phyloP scores from a whole-genome alignment of 2,329 filamentous ascomycete species.

The Plenodomus biglobosus region DNA sequence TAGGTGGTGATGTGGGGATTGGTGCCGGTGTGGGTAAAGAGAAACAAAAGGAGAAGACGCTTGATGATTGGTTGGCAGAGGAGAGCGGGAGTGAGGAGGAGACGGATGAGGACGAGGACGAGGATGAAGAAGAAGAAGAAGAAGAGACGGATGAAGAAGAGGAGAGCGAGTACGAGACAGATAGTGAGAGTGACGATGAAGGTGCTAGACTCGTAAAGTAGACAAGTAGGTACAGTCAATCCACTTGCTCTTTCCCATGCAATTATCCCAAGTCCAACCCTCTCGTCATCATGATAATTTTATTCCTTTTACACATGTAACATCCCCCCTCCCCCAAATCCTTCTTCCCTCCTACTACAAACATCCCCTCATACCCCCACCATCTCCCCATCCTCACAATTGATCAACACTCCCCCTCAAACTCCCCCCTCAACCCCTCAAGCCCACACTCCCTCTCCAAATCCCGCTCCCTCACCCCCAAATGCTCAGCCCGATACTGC shows the following conservation, averaged over 20 bases:
- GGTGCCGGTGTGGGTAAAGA: constrained; percentile 14
- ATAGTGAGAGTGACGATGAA: constrained; percentile 51
- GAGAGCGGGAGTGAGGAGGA: constrained; percentile 53
- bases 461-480: constrained; percentile 15
- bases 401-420: constrained; percentile 9
- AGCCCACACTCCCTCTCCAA: constrained; percentile 24
- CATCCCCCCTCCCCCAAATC: background rate
- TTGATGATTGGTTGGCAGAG: constrained; percentile 88
- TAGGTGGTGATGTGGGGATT: constrained; percentile 20
- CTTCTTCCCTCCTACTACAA: background rate
- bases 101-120: constrained; percentile 59
- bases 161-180: constrained; percentile 65
- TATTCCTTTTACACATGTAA: too few relatives aligned
- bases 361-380: background rate
- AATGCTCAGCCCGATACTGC: constrained; percentile 22
- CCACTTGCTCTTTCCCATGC: too few relatives aligned
- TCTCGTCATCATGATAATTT: too few relatives aligned
- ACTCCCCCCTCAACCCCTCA: constrained; percentile 15
- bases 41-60: constrained; percentile 66
- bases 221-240: too few relatives aligned
- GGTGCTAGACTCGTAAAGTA: constrained; percentile 12
- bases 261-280: too few relatives aligned
- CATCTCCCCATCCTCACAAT: background rate
- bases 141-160: constrained; percentile 52
- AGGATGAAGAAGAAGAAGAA: constrained; percentile 55